phyloP scores from a whole-genome alignment of 192 early-diverging fungal genomes.

The Umbelopsis ramanniana region DNA sequence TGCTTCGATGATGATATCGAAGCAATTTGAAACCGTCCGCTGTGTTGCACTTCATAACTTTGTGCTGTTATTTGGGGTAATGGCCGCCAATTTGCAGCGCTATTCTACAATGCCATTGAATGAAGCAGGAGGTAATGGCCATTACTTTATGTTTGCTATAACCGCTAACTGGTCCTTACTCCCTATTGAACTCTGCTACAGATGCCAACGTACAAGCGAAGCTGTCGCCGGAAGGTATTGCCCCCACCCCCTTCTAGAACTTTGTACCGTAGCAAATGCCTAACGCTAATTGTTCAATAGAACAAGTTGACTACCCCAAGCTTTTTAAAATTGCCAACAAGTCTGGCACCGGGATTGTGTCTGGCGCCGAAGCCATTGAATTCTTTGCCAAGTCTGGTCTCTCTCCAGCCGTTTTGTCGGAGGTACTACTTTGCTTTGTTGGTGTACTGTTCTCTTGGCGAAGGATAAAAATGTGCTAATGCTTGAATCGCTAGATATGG shows the following conservation, averaged over 20 bases:
- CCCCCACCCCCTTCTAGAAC: neutral
- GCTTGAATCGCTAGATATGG: constrained; percentile 70
- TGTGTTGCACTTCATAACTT: neutral
- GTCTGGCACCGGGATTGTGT: constrained; percentile 59
- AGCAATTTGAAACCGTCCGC: neutral
- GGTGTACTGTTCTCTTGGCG: neutral
- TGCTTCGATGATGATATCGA: too few relatives aligned
- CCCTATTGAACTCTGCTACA: neutral
- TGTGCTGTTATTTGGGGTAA: neutral
- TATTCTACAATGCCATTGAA: neutral
- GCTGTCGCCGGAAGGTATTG: neutral
- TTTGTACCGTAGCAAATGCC: neutral
- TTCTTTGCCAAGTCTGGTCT: constrained; percentile 74
- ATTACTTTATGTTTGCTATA: neutral
- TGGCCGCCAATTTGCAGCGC: constrained; percentile 1
- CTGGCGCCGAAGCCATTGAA: constrained; percentile 66
- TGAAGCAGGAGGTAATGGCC: neutral
- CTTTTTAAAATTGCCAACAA: constrained; percentile 63
- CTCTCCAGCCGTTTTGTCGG: constrained; percentile 55
- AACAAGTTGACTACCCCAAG: constrained; percentile 44
- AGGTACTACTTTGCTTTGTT: constrained; percentile 39
- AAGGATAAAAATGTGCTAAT: neutral
- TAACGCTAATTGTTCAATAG: neutral
- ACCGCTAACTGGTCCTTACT: neutral
- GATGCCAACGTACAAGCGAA: too few relatives aligned